These are phyloP conservation scores for Pseudogymnoascus sp. DNA, from an alignment of 2,329 filamentous ascomycete species.

Conservation along the genomic window DNA sequence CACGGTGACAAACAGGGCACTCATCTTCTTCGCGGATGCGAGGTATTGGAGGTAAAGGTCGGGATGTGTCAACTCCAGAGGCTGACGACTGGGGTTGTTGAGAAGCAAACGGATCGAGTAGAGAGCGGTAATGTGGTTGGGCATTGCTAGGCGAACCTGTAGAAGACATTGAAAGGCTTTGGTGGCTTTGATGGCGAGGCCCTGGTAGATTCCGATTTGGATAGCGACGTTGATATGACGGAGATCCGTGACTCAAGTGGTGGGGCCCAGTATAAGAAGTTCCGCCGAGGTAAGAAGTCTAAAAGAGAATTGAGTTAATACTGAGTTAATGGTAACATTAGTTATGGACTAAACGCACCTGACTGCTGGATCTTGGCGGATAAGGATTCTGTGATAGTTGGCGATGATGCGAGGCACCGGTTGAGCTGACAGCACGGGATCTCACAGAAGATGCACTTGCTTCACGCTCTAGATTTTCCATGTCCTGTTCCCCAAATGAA, in stretches of 20 bases:
- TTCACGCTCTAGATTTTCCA: constrained; percentile 7
- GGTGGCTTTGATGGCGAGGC: not conserved
- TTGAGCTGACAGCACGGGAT: not conserved
- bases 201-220: not conserved
- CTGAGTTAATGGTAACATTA: not conserved
- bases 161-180: not conserved
- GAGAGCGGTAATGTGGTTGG: constrained; percentile 14
- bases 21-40: constrained; percentile 65
- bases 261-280: not conserved
- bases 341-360: not conserved
- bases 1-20: constrained; percentile 67
- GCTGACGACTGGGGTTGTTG: not conserved
- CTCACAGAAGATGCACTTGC: not conserved
- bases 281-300: not conserved
- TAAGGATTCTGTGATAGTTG: not conserved
- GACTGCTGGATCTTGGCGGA: not conserved
- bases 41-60: constrained; percentile 18
- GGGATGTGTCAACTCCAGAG: not conserved
- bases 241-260: not conserved
- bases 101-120: constrained; percentile 11
- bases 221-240: constrained; percentile 3
- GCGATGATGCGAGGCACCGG: not conserved
- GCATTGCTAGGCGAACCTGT: constrained; percentile 1
- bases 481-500: constrained; percentile 10
- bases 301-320: not conserved